Evolutionary conservation across 176 grass and related monocot genomes (phyloP).

Genomic region (Raddia distichophylla): DNA sequence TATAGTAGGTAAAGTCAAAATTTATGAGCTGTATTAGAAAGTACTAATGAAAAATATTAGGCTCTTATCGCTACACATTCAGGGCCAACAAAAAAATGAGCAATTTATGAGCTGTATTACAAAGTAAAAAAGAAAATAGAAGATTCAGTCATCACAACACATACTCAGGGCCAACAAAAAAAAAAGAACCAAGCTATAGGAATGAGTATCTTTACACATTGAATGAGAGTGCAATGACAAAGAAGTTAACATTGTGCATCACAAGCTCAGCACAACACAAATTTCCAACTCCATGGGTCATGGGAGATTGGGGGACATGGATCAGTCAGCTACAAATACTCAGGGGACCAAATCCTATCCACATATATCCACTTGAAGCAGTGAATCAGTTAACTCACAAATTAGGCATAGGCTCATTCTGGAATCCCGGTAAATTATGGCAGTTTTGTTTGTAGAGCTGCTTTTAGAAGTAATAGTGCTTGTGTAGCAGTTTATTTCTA

Average conservation of each 20-base stretch:
- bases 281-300: not conserved
- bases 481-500: too few relatives aligned
- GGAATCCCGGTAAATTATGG: too few relatives aligned
- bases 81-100: not conserved
- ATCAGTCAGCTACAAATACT: not conserved
- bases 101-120: too few relatives aligned
- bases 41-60: not conserved
- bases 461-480: too few relatives aligned
- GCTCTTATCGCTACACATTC: not conserved
- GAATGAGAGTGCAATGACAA: not conserved
- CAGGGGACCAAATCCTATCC: too few relatives aligned
- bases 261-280: not conserved
- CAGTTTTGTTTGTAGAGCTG: too few relatives aligned
- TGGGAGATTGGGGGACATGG: not conserved
- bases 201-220: not conserved
- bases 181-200: not conserved
- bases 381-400: too few relatives aligned
- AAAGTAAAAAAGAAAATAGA: too few relatives aligned
- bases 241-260: not conserved
- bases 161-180: not conserved
- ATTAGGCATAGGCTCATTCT: too few relatives aligned
- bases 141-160: not conserved
- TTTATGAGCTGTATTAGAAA: slow-evolving; percentile 12
- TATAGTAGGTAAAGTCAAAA: slow-evolving; percentile 32
- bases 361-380: too few relatives aligned